Base-by-base conservation (phyloP, 352 stramenopile genomes). In the Pythium diclinum region DNA sequence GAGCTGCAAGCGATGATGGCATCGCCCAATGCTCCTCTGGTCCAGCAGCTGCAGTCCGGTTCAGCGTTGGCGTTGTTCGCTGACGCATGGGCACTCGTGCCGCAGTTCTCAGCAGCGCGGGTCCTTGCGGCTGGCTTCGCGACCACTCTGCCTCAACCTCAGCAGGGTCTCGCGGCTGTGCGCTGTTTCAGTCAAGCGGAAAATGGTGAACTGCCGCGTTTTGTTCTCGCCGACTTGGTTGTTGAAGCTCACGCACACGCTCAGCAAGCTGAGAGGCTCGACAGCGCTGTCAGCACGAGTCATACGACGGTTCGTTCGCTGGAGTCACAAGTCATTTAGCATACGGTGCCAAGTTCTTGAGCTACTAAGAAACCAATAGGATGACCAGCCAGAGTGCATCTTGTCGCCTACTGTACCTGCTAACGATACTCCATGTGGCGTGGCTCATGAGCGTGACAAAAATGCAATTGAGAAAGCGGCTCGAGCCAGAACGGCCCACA, bases 91-190 rank as follows among this genome's bases (percentile, higher is more conserved):
- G 19, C 47, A 21, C 40, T 56, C 0, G 28, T 72, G 3, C 19
- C 52, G 25, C 56, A 59, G 13, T 61, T 58, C 14, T 23, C 61
- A 13, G 58, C 62, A 6, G 25, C 65, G 33, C 62, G 71, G 0
- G 52, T 40, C 1, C 59, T 77, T 9, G 71, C 71, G 6, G 62
- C 71, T 11, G 71, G 71, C 1, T 49, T 74, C 10, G 56, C 55
- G 21, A 72, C 67, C 3, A 52, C 46, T 38, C 42, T 59, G 19
- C 57, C 36, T n/a, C 51, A 32, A 32, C 19, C 1, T 16, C 17
- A 14, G 23, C 19, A 14, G 16, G 6, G 55, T 11, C 30, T 23
- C 13, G 33, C 16, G 30, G 8, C 33, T 17, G 23, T 49, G 6
- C 23, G 53, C 19, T 21, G 42, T 7, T 59, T 59, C 6, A 38